phyloP scores from a whole-genome alignment of 2,329 filamentous ascomycete species.

The Aspergillus viridinutans region DNA sequence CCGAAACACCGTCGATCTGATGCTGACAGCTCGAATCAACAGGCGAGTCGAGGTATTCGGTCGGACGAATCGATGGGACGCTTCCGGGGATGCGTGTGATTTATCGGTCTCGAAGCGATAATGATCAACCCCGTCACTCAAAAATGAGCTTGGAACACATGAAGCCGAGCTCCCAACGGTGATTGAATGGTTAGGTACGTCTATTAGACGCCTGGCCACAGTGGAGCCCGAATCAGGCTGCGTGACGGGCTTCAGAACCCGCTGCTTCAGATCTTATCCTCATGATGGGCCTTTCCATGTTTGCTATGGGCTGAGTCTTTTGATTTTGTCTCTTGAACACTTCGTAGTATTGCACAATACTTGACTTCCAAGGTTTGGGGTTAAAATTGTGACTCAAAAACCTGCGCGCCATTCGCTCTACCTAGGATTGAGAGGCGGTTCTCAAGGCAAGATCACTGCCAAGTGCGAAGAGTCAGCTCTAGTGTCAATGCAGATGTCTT shows the following conservation, averaged over 20 bases:
- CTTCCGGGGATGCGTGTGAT: neutral
- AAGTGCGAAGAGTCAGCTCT: neutral
- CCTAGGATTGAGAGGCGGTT: neutral
- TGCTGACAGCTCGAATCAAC: neutral
- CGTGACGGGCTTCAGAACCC: neutral
- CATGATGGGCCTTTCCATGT: neutral
- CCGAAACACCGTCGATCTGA: neutral
- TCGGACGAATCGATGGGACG: neutral
- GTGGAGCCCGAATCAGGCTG: neutral
- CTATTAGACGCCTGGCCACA: neutral
- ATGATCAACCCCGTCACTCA: neutral
- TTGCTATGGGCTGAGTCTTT: neutral
- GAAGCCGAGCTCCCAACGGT: neutral
- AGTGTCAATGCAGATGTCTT: neutral
- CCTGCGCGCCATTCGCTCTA: neutral
- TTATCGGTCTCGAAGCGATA: neutral
- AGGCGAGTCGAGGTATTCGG: neutral
- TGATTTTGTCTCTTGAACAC: neutral
- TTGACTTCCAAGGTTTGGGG: neutral
- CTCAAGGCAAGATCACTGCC: neutral
- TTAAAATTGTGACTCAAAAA: neutral
- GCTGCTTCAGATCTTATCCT: neutral
- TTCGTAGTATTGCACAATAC: neutral
- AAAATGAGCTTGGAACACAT: neutral
- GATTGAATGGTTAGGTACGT: neutral